Evolutionary conservation across 164 flowering plant species (phyloP).

Genomic region (Aristolochia contorta): DNA sequence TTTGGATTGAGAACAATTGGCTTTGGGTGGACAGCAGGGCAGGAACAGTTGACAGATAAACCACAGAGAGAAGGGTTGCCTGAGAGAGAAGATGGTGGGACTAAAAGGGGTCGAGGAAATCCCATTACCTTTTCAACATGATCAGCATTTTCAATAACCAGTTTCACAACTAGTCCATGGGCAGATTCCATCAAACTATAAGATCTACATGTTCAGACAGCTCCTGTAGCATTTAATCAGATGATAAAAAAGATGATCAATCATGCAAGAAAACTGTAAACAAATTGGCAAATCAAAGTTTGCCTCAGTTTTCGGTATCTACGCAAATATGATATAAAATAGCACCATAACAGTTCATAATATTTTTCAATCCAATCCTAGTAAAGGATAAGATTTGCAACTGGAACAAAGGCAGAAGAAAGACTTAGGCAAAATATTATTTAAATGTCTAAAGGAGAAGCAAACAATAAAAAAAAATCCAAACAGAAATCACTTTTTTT

Average conservation of each 20-base stretch:
- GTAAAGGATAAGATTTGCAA: too few relatives aligned
- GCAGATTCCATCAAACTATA: slow-evolving; percentile 49
- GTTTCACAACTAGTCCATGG: slow-evolving; percentile 40
- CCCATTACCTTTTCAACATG: slow-evolving; percentile 70
- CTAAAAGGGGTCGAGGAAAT: slow-evolving; percentile 28
- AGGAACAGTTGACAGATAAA: slow-evolving; percentile 56
- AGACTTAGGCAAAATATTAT: too few relatives aligned
- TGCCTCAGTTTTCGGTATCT: neutral
- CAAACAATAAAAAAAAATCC: too few relatives aligned
- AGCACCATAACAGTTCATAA: neutral
- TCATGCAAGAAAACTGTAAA: neutral
- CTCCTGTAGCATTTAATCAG: slow-evolving; percentile 19
- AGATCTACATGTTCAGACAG: slow-evolving; percentile 28
- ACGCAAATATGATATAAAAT: neutral
- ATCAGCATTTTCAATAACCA: slow-evolving; percentile 55
- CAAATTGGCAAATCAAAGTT: neutral
- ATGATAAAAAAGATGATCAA: neutral
- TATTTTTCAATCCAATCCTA: neutral
- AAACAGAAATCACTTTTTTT: too few relatives aligned
- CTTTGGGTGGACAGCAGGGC: slow-evolving; percentile 77
- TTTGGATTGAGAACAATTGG: slow-evolving; percentile 94
- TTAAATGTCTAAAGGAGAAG: too few relatives aligned
- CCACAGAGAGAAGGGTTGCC: slow-evolving; percentile 88
- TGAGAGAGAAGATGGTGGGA: slow-evolving; percentile 59
- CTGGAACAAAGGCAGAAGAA: too few relatives aligned